phyloP scores from a whole-genome alignment of 2,329 filamentous ascomycete genomes.

The Colletotrichum coccodes region DNA sequence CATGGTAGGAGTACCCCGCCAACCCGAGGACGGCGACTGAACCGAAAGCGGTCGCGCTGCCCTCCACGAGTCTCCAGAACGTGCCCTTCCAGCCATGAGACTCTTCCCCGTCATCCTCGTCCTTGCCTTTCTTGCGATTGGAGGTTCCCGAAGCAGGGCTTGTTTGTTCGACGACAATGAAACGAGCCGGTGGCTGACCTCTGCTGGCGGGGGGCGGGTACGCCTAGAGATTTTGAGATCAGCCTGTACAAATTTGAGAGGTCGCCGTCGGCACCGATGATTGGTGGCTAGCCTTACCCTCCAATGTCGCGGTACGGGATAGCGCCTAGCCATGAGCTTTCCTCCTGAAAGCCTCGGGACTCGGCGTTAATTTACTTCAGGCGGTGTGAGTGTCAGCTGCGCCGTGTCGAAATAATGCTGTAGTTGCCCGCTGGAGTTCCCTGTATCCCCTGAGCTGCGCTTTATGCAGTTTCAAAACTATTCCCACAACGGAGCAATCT shows the following conservation, averaged over 20 bases:
- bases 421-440: too few species aligned
- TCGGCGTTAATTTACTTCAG: neutral
- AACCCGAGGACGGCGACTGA: constrained; percentile 40
- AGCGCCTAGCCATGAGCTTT: constrained; percentile 8
- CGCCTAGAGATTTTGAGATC: neutral
- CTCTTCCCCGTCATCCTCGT: neutral
- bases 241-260: neutral
- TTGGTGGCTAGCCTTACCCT: neutral
- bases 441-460: too few species aligned
- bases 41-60: constrained; percentile 41
- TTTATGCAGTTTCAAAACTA: neutral
- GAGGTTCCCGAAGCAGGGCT: neutral
- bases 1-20: constrained; percentile 46
- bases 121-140: neutral
- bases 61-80: constrained; percentile 40
- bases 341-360: neutral
- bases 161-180: neutral
- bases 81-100: neutral
- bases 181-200: neutral
- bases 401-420: too few species aligned
- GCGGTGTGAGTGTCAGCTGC: neutral
- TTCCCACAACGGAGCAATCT: too few species aligned
- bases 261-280: too few species aligned
- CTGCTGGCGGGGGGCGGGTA: neutral
- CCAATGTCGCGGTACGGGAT: neutral